Evolutionary conservation across 805 yeast species (phyloP).

Genomic region (Komagataella pastoris): DNA sequence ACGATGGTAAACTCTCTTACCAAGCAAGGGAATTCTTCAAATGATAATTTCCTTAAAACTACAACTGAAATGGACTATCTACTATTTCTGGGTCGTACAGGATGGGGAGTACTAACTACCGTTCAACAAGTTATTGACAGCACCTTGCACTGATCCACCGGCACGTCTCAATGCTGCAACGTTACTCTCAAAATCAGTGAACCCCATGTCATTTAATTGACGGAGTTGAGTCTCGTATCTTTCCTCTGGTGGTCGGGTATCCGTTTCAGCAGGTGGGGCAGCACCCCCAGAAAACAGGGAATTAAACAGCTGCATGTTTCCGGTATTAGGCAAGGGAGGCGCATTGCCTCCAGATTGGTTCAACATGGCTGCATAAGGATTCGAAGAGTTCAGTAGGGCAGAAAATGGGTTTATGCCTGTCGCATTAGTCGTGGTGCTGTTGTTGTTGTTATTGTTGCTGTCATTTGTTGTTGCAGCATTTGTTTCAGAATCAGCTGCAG

Average conservation of each 20-base stretch:
- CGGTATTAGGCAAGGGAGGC: slow-evolving; percentile 33
- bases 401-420: slow-evolving; percentile 34
- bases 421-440: background rate
- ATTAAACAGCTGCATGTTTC: slow-evolving; percentile 24
- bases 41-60: background rate
- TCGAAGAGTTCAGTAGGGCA: slow-evolving; percentile 23
- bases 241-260: slow-evolving; percentile 70
- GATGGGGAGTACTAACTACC: slow-evolving; percentile 30
- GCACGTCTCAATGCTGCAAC: slow-evolving; percentile 86
- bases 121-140: slow-evolving; percentile 72
- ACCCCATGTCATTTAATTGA: slow-evolving; percentile 75
- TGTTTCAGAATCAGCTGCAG: slow-evolving; percentile 10
- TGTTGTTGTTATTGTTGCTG: slow-evolving; percentile 1
- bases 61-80: background rate
- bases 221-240: slow-evolving; percentile 58
- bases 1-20: background rate
- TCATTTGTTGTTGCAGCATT: slow-evolving; percentile 1
- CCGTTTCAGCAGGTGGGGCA: slow-evolving; percentile 56
- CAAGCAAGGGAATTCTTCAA: background rate
- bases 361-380: slow-evolving; percentile 28
- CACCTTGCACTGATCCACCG: slow-evolving; percentile 97
- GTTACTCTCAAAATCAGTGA: slow-evolving; percentile 84
- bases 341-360: slow-evolving; percentile 13
- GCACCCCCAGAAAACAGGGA: slow-evolving; percentile 37
- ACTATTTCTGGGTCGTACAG: background rate